Evolutionary conservation across 768 basidiomycete species (phyloP).

Genomic region (Tulasnella sp.): DNA sequence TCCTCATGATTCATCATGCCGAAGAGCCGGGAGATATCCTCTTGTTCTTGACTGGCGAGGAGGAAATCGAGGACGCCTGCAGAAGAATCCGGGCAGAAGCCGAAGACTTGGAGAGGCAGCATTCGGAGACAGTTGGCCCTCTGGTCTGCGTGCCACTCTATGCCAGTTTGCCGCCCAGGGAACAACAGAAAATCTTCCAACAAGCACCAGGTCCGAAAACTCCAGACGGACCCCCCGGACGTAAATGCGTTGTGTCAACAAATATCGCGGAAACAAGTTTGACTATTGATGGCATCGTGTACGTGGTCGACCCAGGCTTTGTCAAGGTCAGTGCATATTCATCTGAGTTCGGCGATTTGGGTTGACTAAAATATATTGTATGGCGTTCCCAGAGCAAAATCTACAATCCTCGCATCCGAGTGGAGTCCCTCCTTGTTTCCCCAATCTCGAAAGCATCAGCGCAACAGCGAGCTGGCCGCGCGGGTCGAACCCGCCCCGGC

Average conservation of each 20-base stretch:
- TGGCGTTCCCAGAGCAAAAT: constrained; percentile 88
- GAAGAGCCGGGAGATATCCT: constrained; percentile 91
- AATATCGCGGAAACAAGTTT: constrained; percentile 97
- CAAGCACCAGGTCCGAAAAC: constrained; percentile 59
- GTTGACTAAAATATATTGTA: constrained; percentile 85
- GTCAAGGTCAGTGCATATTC: constrained; percentile 40
- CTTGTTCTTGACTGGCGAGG: constrained; percentile 94
- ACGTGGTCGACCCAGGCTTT: constrained; percentile 72
- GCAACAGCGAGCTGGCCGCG: constrained; percentile 92
- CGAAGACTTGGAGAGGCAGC: constrained; percentile 67
- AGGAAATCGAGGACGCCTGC: constrained; percentile 96
- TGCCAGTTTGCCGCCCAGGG: constrained; percentile 86
- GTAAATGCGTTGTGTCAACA: constrained; percentile 91
- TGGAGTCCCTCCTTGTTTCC: constrained; percentile 85
- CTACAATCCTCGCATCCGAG: constrained; percentile 94
- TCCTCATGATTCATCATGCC: constrained; percentile 93
- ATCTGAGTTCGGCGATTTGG: constrained; percentile 41
- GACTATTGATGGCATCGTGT: constrained; percentile 99
- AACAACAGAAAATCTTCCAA: constrained; percentile 97
- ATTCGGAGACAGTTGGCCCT: constrained; percentile 72
- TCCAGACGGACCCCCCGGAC: constrained; percentile 67
- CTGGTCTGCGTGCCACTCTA: constrained; percentile 88
- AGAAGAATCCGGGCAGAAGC: constrained; percentile 87
- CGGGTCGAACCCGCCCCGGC: constrained; percentile 90
- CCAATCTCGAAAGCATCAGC: constrained; percentile 97